Evolutionary conservation across 2,329 filamentous ascomycete species (phyloP), one percentile per base, ranked within the genome.

Genomic region (Verticillium tricorpus): DNA sequence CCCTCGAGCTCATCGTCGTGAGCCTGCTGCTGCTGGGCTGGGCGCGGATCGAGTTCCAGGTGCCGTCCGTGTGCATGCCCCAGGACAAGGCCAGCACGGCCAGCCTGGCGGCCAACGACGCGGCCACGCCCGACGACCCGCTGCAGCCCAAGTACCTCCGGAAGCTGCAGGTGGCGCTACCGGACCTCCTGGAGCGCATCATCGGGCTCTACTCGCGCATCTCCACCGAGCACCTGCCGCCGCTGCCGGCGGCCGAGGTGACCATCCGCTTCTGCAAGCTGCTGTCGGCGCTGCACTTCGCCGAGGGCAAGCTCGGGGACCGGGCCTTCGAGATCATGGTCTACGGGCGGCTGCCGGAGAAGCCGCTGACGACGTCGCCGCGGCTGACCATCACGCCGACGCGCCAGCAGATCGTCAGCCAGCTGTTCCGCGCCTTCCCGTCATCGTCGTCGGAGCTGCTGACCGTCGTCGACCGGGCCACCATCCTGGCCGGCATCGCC

Each of bases 11-110:
- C 32, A 91, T 96, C 63, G 79, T 95, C 56, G 82, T 96, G 31
- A 92, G 90, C 70, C 82, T 98, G 67, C 72, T 98, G 50, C 85
- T 98, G 69, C 86, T 96, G 64, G 90, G 88, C 34, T 97, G 93
- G 91, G 85, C 89, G 39, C 90, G 89, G 4, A 81, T 94, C 69
- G 90, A 95, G 70, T 98, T 98, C 69, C 84, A 89, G 69, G 84
- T 95, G n/a, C 86, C 86, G 2, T 73, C 78, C 11, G 74, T 89
- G 17, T 84, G 85, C 64, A 78, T 76, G 67, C 80, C 76, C 61
- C 84, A 77, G 28, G 84, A 86, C 25, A 81, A 81, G 60, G 74
- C 74, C 11, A 65, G 63, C 50, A 52, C 64, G 5, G 60, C 64
- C 8, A 65, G 35, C 40, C 35, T 62, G 11, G 66, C 67, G 0